Conservation (phyloP, 2,329 filamentous ascomycete species). For the Apiospora rasikravindrae region DNA sequence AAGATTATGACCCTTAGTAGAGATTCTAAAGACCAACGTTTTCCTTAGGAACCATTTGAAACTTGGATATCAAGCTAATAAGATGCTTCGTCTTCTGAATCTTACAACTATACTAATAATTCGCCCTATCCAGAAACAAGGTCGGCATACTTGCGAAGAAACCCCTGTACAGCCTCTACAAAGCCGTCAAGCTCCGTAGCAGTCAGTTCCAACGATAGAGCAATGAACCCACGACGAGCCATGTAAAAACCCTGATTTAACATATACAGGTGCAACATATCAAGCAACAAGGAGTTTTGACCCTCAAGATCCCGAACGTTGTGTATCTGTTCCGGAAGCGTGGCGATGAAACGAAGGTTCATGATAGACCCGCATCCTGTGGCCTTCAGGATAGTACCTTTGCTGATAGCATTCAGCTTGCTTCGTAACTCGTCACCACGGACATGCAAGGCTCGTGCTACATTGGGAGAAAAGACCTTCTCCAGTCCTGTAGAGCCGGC, state of each 20-base stretch:
- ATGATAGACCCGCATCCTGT: conserved; percentile 35
- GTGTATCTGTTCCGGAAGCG: not conserved
- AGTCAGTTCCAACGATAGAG: conserved; percentile 4
- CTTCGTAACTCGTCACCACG: conserved; percentile 33
- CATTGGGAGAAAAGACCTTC: conserved; percentile 36
- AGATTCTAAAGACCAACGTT: not conserved
- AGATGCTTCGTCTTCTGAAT: not conserved
- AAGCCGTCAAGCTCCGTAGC: conserved; percentile 2
- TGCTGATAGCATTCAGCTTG: conserved; percentile 25
- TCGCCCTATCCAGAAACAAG: not conserved
- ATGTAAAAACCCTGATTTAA: not conserved
- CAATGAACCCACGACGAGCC: conserved; percentile 13
- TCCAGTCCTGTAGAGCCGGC: conserved; percentile 47
- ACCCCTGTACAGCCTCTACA: not conserved
- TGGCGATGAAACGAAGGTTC: conserved; percentile 30
- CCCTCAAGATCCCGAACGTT: conserved; percentile 1
- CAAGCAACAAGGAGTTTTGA: not conserved
- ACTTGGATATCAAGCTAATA: not conserved
- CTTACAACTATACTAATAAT: not conserved
- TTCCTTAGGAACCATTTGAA: not conserved
- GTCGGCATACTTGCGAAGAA: not conserved
- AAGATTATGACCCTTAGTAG: not conserved
- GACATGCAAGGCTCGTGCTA: conserved; percentile 30
- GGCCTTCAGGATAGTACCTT: conserved; percentile 32
- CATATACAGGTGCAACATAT: conserved; percentile 7